Conservation (phyloP, 129 eudicot species). For the Heracleum sosnowskyi region DNA sequence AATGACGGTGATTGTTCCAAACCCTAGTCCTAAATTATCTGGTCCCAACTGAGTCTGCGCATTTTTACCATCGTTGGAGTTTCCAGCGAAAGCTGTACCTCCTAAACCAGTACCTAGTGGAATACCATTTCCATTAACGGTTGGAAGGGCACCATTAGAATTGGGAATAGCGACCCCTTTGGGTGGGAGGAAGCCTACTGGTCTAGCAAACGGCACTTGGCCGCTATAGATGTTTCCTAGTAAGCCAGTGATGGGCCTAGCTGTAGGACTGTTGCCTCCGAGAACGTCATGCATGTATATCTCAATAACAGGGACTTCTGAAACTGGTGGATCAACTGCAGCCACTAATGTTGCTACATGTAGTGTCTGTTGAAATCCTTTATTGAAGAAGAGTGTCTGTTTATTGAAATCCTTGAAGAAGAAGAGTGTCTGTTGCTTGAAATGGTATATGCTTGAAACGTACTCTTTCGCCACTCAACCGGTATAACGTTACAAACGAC, state of each 20-base stretch:
- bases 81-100: conserved; percentile 66
- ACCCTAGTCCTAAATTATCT: conserved; percentile 83
- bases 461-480: too few relatives aligned
- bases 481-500: too few relatives aligned
- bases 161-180: conserved; percentile 71
- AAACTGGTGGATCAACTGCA: conserved; percentile 32
- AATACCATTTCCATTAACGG: conserved; percentile 56
- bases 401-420: conserved; percentile 10
- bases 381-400: too few relatives aligned
- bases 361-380: too few relatives aligned
- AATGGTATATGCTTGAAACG: conserved; percentile 10
- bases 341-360: conserved; percentile 15
- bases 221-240: conserved; percentile 85
- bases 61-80: conserved; percentile 17
- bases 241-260: conserved; percentile 79
- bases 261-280: conserved; percentile 87
- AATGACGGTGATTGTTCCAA: conserved; percentile 90
- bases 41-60: conserved; percentile 71
- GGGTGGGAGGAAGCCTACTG: conserved; percentile 77
- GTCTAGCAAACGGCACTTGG: conserved; percentile 91
- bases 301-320: conserved; percentile 45
- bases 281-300: conserved; percentile 89
- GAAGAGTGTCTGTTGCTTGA: conserved; percentile 21
- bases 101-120: conserved; percentile 86
- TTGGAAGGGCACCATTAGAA: conserved; percentile 74